phyloP scores from a whole-genome alignment of 1,139 yeast genomes.

The Hyphopichia pseudoburtonii region DNA sequence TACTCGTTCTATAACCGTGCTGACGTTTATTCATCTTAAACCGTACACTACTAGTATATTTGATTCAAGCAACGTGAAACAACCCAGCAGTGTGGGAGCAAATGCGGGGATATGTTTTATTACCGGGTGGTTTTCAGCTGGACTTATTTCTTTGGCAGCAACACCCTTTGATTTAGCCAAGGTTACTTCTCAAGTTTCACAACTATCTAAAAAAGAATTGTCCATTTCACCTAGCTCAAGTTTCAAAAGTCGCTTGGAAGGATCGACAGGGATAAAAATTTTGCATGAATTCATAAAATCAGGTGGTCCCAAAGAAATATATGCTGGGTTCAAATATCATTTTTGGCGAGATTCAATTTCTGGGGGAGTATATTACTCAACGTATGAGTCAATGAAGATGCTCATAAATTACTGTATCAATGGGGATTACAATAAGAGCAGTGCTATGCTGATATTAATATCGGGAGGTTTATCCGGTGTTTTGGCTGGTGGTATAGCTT shows the following conservation, averaged over 20 bases:
- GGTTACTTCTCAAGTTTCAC: constrained; percentile 6
- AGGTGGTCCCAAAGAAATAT: constrained; percentile 4
- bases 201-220: constrained; percentile 2
- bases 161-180: constrained; percentile 5
- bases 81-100: not conserved
- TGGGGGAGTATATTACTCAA: constrained; percentile 8
- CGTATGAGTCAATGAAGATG: constrained; percentile 6
- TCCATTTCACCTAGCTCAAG: too few species aligned
- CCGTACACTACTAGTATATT: constrained; percentile 2
- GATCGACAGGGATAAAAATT: not conserved
- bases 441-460: constrained; percentile 5
- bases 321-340: constrained; percentile 7
- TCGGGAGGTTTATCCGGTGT: constrained; percentile 9
- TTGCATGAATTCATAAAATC: constrained; percentile 3
- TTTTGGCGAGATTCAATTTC: constrained; percentile 5
- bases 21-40: constrained; percentile 5
- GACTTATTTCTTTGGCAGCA: constrained; percentile 3
- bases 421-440: not conserved
- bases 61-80: too few species aligned
- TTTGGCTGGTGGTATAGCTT: constrained; percentile 5
- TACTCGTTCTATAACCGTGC: constrained; percentile 7
- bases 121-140: constrained; percentile 4
- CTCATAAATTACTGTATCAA: constrained; percentile 2
- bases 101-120: not conserved
- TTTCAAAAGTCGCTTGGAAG: too few species aligned